These are phyloP conservation scores for Aspergillus nomiae DNA, from an alignment of 2,329 filamentous ascomycete genomes.

Conservation along the genomic window DNA sequence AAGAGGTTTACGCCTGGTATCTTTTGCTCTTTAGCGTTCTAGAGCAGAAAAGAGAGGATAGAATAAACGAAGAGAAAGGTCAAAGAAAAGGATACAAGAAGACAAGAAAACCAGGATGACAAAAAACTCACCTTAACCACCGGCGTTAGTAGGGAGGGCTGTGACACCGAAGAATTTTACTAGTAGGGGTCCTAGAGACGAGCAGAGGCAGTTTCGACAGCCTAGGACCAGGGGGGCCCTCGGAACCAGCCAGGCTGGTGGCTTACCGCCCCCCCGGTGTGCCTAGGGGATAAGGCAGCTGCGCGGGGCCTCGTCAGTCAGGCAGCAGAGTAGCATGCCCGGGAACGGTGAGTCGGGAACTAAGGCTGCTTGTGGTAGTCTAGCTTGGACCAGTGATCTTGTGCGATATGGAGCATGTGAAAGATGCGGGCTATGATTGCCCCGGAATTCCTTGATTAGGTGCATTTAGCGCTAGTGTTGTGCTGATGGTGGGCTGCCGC, in stretches of 20 bases:
- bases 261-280: background rate
- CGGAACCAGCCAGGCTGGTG: background rate
- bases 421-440: background rate
- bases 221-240: background rate
- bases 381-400: background rate
- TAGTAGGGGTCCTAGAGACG: background rate
- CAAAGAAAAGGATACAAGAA: too few relatives aligned
- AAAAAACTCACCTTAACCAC: background rate
- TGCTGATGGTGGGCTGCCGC: background rate
- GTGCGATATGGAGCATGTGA: background rate
- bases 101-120: background rate
- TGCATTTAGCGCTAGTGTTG: background rate
- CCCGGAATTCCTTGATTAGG: background rate
- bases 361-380: background rate
- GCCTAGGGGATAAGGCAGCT: background rate
- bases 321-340: background rate
- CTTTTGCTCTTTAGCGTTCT: background rate
- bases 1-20: background rate
- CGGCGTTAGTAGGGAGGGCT: background rate
- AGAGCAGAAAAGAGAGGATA: background rate
- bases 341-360: background rate
- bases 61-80: background rate
- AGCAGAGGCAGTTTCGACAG: background rate
- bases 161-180: background rate
- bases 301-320: background rate